Evolutionary conservation across 768 basidiomycete species (phyloP).

Genomic region (Auriscalpium microsporum): DNA sequence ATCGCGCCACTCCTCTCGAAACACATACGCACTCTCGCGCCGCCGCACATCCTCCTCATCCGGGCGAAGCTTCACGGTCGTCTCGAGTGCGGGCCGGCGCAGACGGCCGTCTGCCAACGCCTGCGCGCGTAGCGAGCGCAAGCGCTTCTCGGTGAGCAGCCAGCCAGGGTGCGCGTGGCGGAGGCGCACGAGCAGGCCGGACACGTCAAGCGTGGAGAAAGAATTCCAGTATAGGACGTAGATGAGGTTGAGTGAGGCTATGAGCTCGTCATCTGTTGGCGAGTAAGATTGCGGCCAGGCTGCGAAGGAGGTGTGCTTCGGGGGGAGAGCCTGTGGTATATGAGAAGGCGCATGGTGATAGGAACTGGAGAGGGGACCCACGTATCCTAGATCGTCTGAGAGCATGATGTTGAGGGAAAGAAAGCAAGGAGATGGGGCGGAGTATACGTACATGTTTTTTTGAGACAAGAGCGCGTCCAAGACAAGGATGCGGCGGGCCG

Average conservation of each 20-base stretch:
- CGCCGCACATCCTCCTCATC: constrained; percentile 5
- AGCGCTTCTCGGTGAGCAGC: constrained; percentile 8
- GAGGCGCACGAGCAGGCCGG: constrained; percentile 7
- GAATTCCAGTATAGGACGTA: constrained; percentile 15
- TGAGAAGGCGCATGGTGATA: background rate
- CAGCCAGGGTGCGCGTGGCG: constrained; percentile 1
- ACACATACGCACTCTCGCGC: constrained; percentile 5
- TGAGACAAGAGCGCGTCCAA: background rate
- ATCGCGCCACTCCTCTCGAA: constrained; percentile 7
- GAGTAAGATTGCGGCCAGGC: constrained; percentile 8
- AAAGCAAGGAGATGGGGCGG: background rate
- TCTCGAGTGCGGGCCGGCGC: constrained; percentile 2
- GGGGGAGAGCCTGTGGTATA: constrained; percentile 5
- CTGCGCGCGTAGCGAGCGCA: background rate
- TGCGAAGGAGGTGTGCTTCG: background rate
- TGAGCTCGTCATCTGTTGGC: constrained; percentile 8
- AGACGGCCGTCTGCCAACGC: constrained; percentile 10
- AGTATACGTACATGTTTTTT: background rate
- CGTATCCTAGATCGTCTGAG: background rate
- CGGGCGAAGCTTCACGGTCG: constrained; percentile 6
- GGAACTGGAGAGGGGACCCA: background rate
- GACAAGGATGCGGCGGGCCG: background rate
- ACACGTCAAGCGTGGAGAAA: constrained; percentile 7
- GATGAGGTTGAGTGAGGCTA: constrained; percentile 7
- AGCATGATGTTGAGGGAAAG: background rate